A percentile compares a stretch with the other conserved stretches of the same genome.
Conservation (phyloP, 306 rosid genomes). For the Prunus salicina region DNA sequence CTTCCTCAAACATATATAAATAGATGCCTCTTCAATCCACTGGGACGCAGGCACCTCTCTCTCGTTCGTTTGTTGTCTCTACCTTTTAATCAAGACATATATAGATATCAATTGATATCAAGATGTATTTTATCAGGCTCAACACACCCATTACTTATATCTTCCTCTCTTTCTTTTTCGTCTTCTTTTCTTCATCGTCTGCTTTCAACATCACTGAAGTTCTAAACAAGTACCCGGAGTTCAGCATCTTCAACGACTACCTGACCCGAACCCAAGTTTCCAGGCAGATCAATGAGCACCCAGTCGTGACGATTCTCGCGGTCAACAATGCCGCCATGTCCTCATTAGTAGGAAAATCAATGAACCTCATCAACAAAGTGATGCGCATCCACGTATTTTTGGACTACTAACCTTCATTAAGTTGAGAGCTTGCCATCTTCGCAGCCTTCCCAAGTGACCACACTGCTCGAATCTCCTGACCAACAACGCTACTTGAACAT, state of each 20-base stretch:
- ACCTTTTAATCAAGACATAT: no score
- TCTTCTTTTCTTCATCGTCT: not conserved
- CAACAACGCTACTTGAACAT: not conserved
- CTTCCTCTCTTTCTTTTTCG: not conserved
- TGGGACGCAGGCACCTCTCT: no score
- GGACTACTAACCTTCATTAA: not conserved
- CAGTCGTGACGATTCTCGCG: not conserved
- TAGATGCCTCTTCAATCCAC: not conserved
- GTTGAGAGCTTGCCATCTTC: not conserved
- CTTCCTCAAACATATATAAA: not conserved
- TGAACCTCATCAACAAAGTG: not conserved
- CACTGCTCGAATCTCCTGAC: not conserved
- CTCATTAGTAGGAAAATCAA: not conserved
- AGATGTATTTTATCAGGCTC: not conserved
- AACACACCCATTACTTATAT: not conserved
- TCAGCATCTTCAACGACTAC: constrained; percentile 17
- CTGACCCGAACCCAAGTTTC: not conserved
- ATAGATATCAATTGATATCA: not conserved
- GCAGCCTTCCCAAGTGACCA: not conserved
- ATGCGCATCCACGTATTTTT: not conserved
- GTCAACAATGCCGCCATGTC: constrained; percentile 7
- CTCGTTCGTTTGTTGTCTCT: no score
- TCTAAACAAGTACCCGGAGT: not conserved
- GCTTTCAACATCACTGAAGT: not conserved
- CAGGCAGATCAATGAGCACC: not conserved